Base-by-base conservation (phyloP, 2,329 filamentous ascomycete genomes). In the Arthrobotrys musiformis region DNA sequence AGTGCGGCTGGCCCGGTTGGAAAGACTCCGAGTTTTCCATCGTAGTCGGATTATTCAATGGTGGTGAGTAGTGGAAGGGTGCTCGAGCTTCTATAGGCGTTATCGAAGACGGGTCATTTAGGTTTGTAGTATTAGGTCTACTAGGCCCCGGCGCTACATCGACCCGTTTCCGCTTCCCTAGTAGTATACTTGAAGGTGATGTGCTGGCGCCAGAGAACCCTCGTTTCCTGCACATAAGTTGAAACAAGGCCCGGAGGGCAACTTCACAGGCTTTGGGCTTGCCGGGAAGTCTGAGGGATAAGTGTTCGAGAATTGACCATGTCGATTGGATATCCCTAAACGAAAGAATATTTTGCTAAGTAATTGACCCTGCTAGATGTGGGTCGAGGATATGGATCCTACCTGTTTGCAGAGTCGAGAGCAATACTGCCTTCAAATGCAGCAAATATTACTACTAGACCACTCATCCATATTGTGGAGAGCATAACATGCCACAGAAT, bases 221-320 rank as follows among this genome's bases (percentile, higher is more conserved):
- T 35, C 50, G 24, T 46, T 74, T 74, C n/a, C 62, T 52, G 42
- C 70, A 74, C 50, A 74, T 50, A 26, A 74, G 19, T n/a, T 74
- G 61, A 15, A 61, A 74, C 28, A 74, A 33, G 17, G 70, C 70
- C 15, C 62, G 61, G 13, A 74, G 44, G 19, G 70, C 70, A 22
- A 74, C 70, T 37, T 74, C 70, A 17, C 70, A 74, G 13, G 70
- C 70, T n/a, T 74, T 74, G 15, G 70, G 70, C 33, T 74, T 74
- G 15, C 70, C 70, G 17, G 70, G 70, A 35, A 74, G 62, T 2
- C 70, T 30, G 9, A 74, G 35, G 5, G 70, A 67, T 19, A 74
- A 62, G 22, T 67, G 62, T 22, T 67, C 52, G 2, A 74, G 46
- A 61, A 74, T 61, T n/a, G 52, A 62, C 61, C 61, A 74, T n/a